Evolutionary conservation across 805 yeast genomes (phyloP), one percentile per base, ranked within the genome.

Genomic region (Candida ovalis): DNA sequence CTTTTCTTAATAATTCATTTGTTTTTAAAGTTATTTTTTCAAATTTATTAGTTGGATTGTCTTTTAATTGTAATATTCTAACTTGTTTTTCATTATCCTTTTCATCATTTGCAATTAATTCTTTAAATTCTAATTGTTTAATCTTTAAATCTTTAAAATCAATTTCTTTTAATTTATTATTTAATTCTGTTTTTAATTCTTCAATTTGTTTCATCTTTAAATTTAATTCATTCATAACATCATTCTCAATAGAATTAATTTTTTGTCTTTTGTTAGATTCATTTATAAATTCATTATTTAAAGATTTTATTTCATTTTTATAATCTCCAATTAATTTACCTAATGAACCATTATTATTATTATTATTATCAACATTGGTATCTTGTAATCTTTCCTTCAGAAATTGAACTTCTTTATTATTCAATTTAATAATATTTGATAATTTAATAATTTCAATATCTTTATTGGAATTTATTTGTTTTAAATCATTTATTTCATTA

Each of bases 11-110:
- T 0, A 74, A 64, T 6, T 75, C 76, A 17, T 87, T 62, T 47
- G 76, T 70, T 36, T 73, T 70, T 47, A 70, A 73, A 54, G 82
- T 84, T 15, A 83, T 70, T n/a, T 74, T 63, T 60, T 87, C 91
- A 53, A 84, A 84, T 15, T 71, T 71, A 2, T 74, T 47, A 13
- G 82, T 74, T 1, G 96, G 95, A 60, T 84, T 87, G 28, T 78
- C 74, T 41, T 83, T 73, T 48, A 86, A 64, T 61, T 86, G 86
- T 13, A 88, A 62, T 2, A 88, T 73, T 44, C 82, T 40, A n/a
- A 27, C 19, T 48, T 36, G 19, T 75, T 65, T 32, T 60, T 59
- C 40, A 74, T 59, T 75, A 42, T 69, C 63, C 48, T 74, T 6
- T 25, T 30, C n/a, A 35, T 23, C 28, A 36, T 41, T 30, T 37